Base-by-base conservation (phyloP, 495 filamentous ascomycete genomes). In the Penicillium ochrochloron region DNA sequence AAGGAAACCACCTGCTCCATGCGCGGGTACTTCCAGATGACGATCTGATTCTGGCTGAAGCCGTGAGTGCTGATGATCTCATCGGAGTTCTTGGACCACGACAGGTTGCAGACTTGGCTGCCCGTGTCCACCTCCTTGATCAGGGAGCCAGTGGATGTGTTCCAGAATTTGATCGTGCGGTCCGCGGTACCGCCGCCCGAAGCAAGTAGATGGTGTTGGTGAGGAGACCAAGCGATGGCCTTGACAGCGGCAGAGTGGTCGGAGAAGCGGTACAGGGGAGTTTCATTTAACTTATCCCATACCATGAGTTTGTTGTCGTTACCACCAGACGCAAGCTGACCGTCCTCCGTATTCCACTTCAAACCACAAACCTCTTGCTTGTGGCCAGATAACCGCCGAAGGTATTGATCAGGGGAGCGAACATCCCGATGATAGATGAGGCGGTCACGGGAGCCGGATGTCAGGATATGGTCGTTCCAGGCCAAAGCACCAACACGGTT, bases 361-460 rank as follows among this genome's bases (percentile, higher is more conserved):
- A 99, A 80, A n/a, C 95, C 95, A 71, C 95, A 99, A 15, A 99
- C 92, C 78, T 99, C 95, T 80, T 99, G 95, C 76, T 98, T 99
- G 77, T 99, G 95, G 14, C 96, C 95, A 25, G 79, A 74, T 2
- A 98, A 81, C 66, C 90, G 92, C 44, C 89, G 86, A 15, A 96
- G 80, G 81, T 88, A 96, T 70, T 97, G 95, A 57, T 94, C 92
- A 0, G 94, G 92, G n/a, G 90, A 89, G 61, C 95, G 90, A 8
- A 99, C 95, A 74, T 99, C 95, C 21, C 95, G 92, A 71, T 99
- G 95, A 66, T 91, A 94, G 62, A 99, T 99, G 25, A 90, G 75
- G 10, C 95, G 92, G 78, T 99, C 95, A 21, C 95, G 87, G 6
- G 94, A 97, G 23, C 95, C 95, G 3, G 96, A 97, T 11, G 93